Conservation (phyloP, 148 eudicot species). For the Rhododendron kiyosumense region DNA sequence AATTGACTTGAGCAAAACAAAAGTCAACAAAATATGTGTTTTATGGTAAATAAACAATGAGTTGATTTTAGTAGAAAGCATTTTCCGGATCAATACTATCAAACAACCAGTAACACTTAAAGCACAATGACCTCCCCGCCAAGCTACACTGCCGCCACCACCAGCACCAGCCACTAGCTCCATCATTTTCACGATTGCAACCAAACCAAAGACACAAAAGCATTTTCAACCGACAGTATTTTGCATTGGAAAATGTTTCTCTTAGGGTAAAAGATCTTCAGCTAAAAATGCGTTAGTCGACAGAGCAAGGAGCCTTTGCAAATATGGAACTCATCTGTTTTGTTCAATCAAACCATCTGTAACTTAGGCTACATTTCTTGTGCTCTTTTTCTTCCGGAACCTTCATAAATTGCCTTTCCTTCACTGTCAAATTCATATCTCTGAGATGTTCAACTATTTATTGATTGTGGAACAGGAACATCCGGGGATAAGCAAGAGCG, state of each 20-base stretch:
- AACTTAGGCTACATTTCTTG: not conserved
- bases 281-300: not conserved
- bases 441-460: not conserved
- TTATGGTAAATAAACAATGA: not conserved
- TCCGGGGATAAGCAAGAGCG: conserved; percentile 65
- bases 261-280: not conserved
- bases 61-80: not conserved
- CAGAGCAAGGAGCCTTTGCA: not conserved
- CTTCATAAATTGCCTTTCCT: not conserved
- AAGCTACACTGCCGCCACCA: not conserved
- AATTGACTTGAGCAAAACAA: not conserved
- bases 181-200: not conserved
- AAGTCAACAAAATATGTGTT: not conserved
- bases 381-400: not conserved
- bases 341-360: not conserved
- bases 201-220: not conserved
- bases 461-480: conserved; percentile 52
- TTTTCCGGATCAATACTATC: not conserved
- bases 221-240: not conserved
- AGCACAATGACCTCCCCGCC: not conserved
- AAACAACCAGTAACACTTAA: not conserved
- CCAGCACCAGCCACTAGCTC: not conserved
- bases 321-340: not conserved
- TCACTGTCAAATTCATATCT: not conserved
- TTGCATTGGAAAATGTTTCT: not conserved